Base-by-base conservation (phyloP, 2,329 filamentous ascomycete species). In the Didymella pinodella region DNA sequence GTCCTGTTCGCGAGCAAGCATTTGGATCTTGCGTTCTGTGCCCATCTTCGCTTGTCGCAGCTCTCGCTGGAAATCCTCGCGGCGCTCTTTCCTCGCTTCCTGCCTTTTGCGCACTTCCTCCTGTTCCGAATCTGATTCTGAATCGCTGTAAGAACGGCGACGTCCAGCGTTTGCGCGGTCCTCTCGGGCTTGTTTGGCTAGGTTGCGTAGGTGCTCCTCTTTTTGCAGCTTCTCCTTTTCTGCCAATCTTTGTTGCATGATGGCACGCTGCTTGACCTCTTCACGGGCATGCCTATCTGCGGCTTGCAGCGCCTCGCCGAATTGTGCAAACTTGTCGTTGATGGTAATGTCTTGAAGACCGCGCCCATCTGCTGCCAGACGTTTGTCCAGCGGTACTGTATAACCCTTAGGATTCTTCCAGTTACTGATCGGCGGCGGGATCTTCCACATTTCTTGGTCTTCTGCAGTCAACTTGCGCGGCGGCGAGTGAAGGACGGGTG, bases 401-500 rank as follows among this genome's bases (percentile, higher is more conserved):
- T 97, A 99, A 70, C 95, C 95, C 81, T 98, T 98, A 0, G 94
- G 92, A 77, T 99, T 99, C 85, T 99, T 99, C 95, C 95, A 99
- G 78, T 98, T 98, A 20, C 92, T 96, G 2, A 99, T 89, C 0
- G 94, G 91, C 2, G 94, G 93, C 0, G 89, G 89, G 31, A 92
- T 97, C 72, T 89, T 93, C 95, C 95, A 99, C 59, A 91, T 92
- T 77, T 98, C 95, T 77, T 98, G 94, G 69, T 99, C 95, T 76
- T 97, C 93, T 6, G 94, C 95, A 1, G 95, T 99, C 62, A 99
- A 84, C 74, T 98, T 99, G 62, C 95, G 85, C 0, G 95, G 93
- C 14, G 95, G 95, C 2, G 92, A 97, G 77, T 96, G 93, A 87
- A 99, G 92, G 48, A 99, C 88, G 2, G 95, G 95, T 16, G 95